Evolutionary conservation across 78 protist species (phyloP), one percentile per base, ranked within the genome.

Genomic region (Dictyostelium firmibasis): DNA sequence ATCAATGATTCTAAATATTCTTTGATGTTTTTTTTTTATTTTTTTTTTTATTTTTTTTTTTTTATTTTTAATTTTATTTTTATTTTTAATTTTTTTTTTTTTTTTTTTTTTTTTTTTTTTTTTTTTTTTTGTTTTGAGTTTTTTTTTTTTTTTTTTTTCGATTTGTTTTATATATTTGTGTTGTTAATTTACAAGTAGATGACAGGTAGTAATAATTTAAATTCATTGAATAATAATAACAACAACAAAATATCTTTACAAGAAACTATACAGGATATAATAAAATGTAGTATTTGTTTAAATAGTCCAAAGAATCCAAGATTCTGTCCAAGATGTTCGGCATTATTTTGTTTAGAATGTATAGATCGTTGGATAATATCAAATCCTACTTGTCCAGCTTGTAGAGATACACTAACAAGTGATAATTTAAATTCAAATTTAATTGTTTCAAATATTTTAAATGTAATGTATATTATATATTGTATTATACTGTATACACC

Each of bases 301-400:
- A 57, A 44, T 69, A 44, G 31, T 4, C 88, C 94, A 43, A 64
- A 89, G 82, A 89, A 62, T 47, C 94, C 94, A 23, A 78, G 84
- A 47, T 89, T 89, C 76, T 89, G 94, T 33, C 94, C 94, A 16
- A 29, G 11, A 36, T 89, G 94, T 43, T 81, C 85, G 0, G 86
- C 94, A n/a, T 57, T 89, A 11, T 89, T 69, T 74, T 89, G 94
- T 57, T 27, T 81, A 35, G 88, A 81, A 13, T 89, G 94, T n/a
- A 89, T 89, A 10, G 57, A 81, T 6, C 44, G 62, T 62, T 89
- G 94, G 94, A 89, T 89, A 18, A 36, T 9, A 25, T 64, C 72
- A 3, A 89, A 89, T 44, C 94, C 94, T n/a, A 81, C 83, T 18
- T 89, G 94, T 57, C 94, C 94, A 3, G 94, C 94, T 14, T 89